Base-by-base conservation (phyloP, 1,284 basidiomycete species). In the Rhodotorula sp. region DNA sequence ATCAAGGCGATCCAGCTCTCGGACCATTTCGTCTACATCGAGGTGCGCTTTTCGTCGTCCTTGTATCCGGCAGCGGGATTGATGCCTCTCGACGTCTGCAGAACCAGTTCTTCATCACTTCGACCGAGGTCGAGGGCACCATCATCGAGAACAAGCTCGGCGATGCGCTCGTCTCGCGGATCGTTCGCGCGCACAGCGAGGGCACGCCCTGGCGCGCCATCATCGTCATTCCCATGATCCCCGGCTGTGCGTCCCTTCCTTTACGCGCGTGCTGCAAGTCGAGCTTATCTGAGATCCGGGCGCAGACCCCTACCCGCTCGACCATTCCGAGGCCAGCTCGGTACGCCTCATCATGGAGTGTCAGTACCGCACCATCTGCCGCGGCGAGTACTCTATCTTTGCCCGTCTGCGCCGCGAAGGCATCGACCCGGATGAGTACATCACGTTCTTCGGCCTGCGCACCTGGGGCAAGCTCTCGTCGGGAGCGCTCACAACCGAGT, bases 31-130 rank as follows among this genome's bases (percentile, higher is more conserved):
- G 90, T 94, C 34, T 93, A 94, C 82, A 93, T 94, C 71, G 73
- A 74, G 61, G 61, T 61, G 41, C 23, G 49, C 14, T 19, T 48
- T 12, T 17, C 0, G 10, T 3, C 9, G 3, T 7, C 21, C 59
- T 9, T 23, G 17, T 4, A 9, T 14, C 9, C n/a, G 4, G 42
- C 41, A 34, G 7, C 46, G 46, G 17, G 3, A 10, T 21, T 50
- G 46, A 42, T 5, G 19, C 14, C 9, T 34, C 5, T 21, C 13
- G 7, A 7, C 21, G 14, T 13, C 49, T 13, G 34, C 61, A 61
- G 69, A 98, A 99, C 80, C 96, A 99, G 81, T 99, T 98, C 84
- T 99, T 99, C 83, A 94, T 99, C 79, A 92, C 94, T 0, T 97
- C 91, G 87, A 97, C 96, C 1, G 84, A 89, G 2, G 88, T 96